Evolutionary conservation across 2,329 filamentous ascomycete species (phyloP), one percentile per base, ranked within the genome.

Genomic region (Alternaria brassicicola): DNA sequence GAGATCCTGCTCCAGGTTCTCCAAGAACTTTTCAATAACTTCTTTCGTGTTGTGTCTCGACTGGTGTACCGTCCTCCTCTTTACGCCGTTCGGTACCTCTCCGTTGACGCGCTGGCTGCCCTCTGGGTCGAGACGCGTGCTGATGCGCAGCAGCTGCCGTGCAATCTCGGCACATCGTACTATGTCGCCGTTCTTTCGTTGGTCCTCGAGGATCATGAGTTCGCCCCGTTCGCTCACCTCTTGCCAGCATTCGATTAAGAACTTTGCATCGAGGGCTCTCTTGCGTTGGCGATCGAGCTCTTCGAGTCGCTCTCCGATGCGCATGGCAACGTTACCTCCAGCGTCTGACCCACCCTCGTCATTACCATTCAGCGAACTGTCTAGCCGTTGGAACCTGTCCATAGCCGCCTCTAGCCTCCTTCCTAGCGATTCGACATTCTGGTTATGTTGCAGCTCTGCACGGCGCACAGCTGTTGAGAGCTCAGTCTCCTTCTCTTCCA

Each of bases 181-280:
- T 77, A 97, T 98, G 76, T 94, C 93, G 1, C 92, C 92, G 65
- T 93, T 90, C 64, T 91, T 86, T 71, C 94, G 86, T 59, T 98
- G 89, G 63, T 96, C 93, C 76, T 98, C 92, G 46, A 99, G 79
- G n/a, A 90, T 88, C 8, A 90, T 89, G 55, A 98, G 84, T 67
- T 95, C 88, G 3, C 95, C 95, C 8, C 89, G 89, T 71, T 97
- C 93, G 78, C 89, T 93, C 68, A 99, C 92, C 72, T 98, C 94
- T 38, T 92, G 88, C 94, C 95, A 99, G 80, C 95, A 99, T 75
- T 96, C 91, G 64, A 99, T 93, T 58, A 99, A 79, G 75, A 98
- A 98, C 74, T 91, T 94, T 60, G 95, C 93, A 80, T 99, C 95
- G 75, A 95, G 85, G 30, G 95, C 95, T 59, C 94, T 85, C 73